Base-by-base conservation (phyloP, 495 filamentous ascomycete genomes). In the Penicillium pancosmium region DNA sequence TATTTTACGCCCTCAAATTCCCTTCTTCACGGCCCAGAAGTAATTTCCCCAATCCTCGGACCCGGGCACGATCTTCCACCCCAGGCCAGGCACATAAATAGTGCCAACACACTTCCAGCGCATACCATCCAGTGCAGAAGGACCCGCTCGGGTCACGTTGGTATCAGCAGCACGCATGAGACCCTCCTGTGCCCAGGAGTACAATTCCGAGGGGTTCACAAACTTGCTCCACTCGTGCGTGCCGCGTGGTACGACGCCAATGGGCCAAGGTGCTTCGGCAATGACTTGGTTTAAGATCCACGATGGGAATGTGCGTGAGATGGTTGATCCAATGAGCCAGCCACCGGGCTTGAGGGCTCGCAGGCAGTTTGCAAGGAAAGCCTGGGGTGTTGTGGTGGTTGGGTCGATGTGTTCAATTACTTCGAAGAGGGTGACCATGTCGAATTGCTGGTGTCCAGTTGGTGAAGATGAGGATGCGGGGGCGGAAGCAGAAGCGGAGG, bases 161-260 rank as follows among this genome's bases (percentile, higher is more conserved):
- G 69, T 69, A 86, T 77, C 74, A 50, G 55, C 54, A 46, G 59
- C 66, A 40, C 73, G 64, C 74, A 77, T 76, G 62, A 78, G 47
- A 19, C 69, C 78, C 57, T 79, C 74, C 60, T 65, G 67, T 62
- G 82, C 80, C 80, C 83, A 91, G 3, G 60, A 79, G 62, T 85
- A 75, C 68, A 98, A 56, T 80, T 98, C 94, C 16, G 83, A 78
- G 64, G 88, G 90, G 67, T 96, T 95, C 25, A 98, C 85, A 70
- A 98, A 98, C 71, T 97, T 96, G 15, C 76, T 76, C 94, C 94
- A 98, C 65, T 97, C 92, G 71, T 98, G 94, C 52, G 94, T 97
- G 0, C 94, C 94, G 53, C 83, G 82, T 19, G 94, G 94, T 56
- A 98, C 94, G 56, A 98, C 87, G 18, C 90, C 77, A 48, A 96